Conservation (phyloP, 1,284 basidiomycete genomes). For the Cryptococcus jaspeensis region DNA sequence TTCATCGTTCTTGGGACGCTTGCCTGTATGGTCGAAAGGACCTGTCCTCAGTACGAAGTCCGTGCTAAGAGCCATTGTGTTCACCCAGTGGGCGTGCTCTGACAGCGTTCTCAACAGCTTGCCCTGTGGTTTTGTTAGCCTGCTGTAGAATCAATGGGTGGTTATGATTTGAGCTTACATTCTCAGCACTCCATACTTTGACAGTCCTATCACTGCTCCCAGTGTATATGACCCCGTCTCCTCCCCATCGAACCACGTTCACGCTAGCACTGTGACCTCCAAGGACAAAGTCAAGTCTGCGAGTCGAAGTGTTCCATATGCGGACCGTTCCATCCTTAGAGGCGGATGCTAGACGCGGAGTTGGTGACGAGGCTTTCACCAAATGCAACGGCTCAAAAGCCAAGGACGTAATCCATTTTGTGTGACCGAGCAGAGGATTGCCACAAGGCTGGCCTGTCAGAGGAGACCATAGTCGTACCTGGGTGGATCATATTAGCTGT, state of each 20-base stretch:
- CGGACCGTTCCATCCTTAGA: slow-evolving; percentile 92
- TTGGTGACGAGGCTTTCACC: slow-evolving; percentile 57
- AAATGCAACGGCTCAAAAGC: slow-evolving; percentile 96
- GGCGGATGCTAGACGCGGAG: slow-evolving; percentile 87
- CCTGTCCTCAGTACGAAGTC: slow-evolving; percentile 94
- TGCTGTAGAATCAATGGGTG: not conserved
- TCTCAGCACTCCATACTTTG: slow-evolving; percentile 85
- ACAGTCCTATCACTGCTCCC: slow-evolving; percentile 92
- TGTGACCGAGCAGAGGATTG: slow-evolving; percentile 82
- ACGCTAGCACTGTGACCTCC: slow-evolving; percentile 93
- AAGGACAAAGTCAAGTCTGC: slow-evolving; percentile 77
- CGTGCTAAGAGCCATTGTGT: slow-evolving; percentile 90
- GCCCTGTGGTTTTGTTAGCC: slow-evolving; percentile 45
- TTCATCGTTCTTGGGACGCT: slow-evolving; percentile 69
- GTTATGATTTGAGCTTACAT: slow-evolving; percentile 58
- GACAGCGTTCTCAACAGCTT: slow-evolving; percentile 67
- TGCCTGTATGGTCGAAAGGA: slow-evolving; percentile 84
- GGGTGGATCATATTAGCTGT: not conserved
- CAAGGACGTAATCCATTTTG: slow-evolving; percentile 96
- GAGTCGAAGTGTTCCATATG: slow-evolving; percentile 78
- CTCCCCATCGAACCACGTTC: slow-evolving; percentile 95
- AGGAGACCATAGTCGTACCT: slow-evolving; percentile 86
- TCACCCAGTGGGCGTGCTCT: slow-evolving; percentile 99
- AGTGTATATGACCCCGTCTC: slow-evolving; percentile 85
- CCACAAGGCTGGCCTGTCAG: slow-evolving; percentile 80